Evolutionary conservation across 306 rosid species (phyloP), one percentile per base, ranked within the genome.

Genomic region (Begonia peltatifolia): DNA sequence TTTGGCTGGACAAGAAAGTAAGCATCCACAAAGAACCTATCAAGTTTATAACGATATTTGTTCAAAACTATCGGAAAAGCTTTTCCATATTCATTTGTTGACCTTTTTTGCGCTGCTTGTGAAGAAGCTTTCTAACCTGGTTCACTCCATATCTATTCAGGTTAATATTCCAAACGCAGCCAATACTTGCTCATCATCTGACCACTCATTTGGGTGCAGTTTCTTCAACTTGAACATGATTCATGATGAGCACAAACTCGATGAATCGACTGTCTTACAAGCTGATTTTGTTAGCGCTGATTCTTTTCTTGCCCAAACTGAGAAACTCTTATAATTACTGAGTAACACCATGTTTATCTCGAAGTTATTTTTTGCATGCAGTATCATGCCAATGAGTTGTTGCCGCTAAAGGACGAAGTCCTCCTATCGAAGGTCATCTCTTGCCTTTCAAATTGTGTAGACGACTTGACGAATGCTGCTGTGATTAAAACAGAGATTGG

Each of bases 251-350:
- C 57, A 72, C 56, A 73, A 58, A 58, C 76, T 58, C 6, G 57
- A 61, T 55, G 14, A 66, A 11, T 68, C 48, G 41, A 75, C 79
- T 43, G 79, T 79, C 50, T 13, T 79, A 47, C 82, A 67, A 60
- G 82, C 82, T 56, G 82, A 75, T 63, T 79, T 72, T 58, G 86
- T 79, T 61, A 75, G 86, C 63, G 55, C 46, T 36, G 9, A 10
- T 53, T 15, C 41, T 23, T 46, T 66, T 18, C 44, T 55, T 56
- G 35, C 36, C 9, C 44, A 43, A 43, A 12, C 47, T 6, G 5
- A 43, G 47, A 43, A 43, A 12, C 5, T 43, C 47, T 43, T 23
- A 43, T 43, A 30, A n/a, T n/a, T 15, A 17, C 9, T 11, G 35
- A 11, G 2, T 30, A 54, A 14, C 6, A 52, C 35, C 47, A 20